These are phyloP conservation scores for Solanum gandarillasii DNA, from an alignment of 257 asterid species.

Conservation along the genomic window DNA sequence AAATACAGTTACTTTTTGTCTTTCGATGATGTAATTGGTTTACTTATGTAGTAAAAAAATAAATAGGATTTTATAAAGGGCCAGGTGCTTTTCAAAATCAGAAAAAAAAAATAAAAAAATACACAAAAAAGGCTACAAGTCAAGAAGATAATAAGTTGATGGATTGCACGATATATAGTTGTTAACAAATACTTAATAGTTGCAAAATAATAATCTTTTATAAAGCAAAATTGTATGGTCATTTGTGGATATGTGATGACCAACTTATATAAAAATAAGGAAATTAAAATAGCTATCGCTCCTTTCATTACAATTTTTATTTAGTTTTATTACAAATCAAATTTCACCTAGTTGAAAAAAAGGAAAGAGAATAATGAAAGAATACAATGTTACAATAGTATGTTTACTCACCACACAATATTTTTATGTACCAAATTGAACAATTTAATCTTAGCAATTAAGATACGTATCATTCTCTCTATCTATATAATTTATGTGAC, in stretches of 20 bases:
- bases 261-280: neutral
- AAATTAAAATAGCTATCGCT: neutral
- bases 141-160: neutral
- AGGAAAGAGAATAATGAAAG: neutral
- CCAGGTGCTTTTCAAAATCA: neutral
- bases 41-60: neutral
- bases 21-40: neutral
- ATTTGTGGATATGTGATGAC: neutral
- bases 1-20: neutral
- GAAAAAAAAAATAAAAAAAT: neutral
- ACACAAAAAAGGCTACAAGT: neutral
- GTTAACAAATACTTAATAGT: neutral
- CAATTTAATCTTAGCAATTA: neutral
- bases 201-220: neutral
- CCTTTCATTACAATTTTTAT: neutral
- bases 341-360: neutral
- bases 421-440: neutral
- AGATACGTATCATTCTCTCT: neutral
- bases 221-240: neutral
- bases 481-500: neutral
- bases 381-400: neutral
- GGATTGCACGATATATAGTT: neutral
- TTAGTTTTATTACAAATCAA: neutral
- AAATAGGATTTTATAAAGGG: neutral
- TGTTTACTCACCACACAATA: neutral